Evolutionary conservation across 495 filamentous ascomycete species (phyloP).

Genomic region (Aspergillus hancockii): DNA sequence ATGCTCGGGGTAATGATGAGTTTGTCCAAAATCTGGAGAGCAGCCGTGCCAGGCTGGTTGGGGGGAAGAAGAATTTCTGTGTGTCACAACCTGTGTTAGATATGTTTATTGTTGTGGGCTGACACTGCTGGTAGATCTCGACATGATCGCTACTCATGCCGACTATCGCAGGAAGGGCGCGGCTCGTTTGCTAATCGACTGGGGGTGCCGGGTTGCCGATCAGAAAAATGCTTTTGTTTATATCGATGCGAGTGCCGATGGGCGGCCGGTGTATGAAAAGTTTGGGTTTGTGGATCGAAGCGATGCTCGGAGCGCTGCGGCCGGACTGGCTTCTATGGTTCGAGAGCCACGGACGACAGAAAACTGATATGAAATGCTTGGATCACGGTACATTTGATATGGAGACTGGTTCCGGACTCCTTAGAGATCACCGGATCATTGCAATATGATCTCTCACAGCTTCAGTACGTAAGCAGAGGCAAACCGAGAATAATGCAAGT

Average conservation of each 20-base stretch:
- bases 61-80: slow-evolving; percentile 14
- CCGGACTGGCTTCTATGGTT: slow-evolving; percentile 21
- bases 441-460: no score
- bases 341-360: slow-evolving; percentile 4
- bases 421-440: no score
- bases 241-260: slow-evolving; percentile 34
- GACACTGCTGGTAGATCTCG: slow-evolving; percentile 34
- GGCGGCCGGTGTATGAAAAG: slow-evolving; percentile 29
- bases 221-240: slow-evolving; percentile 29
- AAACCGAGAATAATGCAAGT: no score
- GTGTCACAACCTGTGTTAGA: neutral
- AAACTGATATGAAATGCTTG: no score
- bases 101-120: neutral
- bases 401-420: no score
- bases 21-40: slow-evolving; percentile 3
- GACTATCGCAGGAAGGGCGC: slow-evolving; percentile 51
- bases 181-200: slow-evolving; percentile 48
- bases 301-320: slow-evolving; percentile 3
- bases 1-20: neutral
- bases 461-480: no score
- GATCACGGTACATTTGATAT: no score
- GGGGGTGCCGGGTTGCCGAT: slow-evolving; percentile 50
- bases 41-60: slow-evolving; percentile 6
- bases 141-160: slow-evolving; percentile 51
- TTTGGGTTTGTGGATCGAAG: slow-evolving; percentile 35